These are phyloP conservation scores for Vanrija sp. DNA, from an alignment of 1,284 basidiomycete genomes.

Conservation along the genomic window DNA sequence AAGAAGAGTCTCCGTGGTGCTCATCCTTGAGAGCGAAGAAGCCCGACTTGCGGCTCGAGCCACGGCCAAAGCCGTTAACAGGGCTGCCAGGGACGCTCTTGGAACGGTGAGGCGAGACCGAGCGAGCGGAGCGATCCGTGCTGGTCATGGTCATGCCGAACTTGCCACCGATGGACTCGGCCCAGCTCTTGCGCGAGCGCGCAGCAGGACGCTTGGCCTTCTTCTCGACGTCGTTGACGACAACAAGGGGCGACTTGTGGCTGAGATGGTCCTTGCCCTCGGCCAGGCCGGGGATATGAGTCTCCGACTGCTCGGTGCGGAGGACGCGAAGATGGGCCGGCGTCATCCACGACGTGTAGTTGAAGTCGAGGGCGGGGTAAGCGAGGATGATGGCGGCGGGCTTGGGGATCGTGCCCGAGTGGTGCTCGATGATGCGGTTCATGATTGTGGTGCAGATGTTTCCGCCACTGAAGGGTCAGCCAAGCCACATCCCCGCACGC, in stretches of 20 bases:
- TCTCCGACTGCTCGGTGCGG: conserved; percentile 71
- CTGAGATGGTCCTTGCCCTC: conserved; percentile 83
- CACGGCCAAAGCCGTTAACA: too few relatives aligned
- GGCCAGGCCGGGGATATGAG: conserved; percentile 58
- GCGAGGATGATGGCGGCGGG: conserved; percentile 78
- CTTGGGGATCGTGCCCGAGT: conserved; percentile 50
- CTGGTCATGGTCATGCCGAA: conserved; percentile 15
- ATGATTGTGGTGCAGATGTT: conserved; percentile 77
- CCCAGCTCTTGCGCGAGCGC: conserved; percentile 50
- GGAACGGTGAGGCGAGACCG: neutral
- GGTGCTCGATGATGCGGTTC: conserved; percentile 73
- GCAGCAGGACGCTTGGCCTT: conserved; percentile 11
- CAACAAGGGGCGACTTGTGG: conserved; percentile 78
- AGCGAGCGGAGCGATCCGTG: neutral
- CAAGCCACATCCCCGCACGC: neutral
- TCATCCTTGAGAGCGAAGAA: conserved; percentile 57
- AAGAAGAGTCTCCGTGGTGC: conserved; percentile 12
- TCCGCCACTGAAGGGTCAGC: conserved; percentile 61
- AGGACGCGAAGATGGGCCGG: conserved; percentile 77
- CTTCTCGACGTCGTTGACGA: conserved; percentile 64
- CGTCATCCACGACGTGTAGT: conserved; percentile 97
- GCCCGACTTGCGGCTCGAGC: conserved; percentile 32
- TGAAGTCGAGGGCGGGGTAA: conserved; percentile 78
- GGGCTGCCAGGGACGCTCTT: conserved; percentile 7
- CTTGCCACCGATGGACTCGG: conserved; percentile 43